These are phyloP conservation scores for Astrothelium subdiscretum DNA, from an alignment of 495 filamentous ascomycete genomes.

Conservation along the genomic window DNA sequence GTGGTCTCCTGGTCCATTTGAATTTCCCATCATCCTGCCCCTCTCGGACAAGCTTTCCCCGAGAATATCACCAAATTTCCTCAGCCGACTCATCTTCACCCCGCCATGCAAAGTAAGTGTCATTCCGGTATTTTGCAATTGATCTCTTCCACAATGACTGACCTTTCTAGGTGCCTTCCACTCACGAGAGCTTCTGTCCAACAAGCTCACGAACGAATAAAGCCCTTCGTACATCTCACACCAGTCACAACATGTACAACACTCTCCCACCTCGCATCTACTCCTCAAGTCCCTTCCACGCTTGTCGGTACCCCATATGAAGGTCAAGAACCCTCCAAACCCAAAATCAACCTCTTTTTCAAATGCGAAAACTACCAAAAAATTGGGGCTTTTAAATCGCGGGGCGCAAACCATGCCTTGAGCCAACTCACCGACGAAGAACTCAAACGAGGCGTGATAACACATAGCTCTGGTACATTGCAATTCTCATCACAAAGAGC, in stretches of 20 bases:
- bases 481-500: background rate
- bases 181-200: slow-evolving; percentile 59
- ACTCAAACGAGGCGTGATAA: slow-evolving; percentile 58
- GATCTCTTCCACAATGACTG: slow-evolving; percentile 18
- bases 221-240: slow-evolving; percentile 67
- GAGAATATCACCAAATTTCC: background rate
- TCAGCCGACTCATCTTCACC: background rate
- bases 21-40: background rate
- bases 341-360: slow-evolving; percentile 71
- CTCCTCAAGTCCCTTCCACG: slow-evolving; percentile 44
- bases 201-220: slow-evolving; percentile 60
- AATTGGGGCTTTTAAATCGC: slow-evolving; percentile 85
- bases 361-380: slow-evolving; percentile 94
- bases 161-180: slow-evolving; percentile 37
- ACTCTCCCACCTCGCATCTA: slow-evolving; percentile 62
- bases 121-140: background rate
- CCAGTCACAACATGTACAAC: slow-evolving; percentile 69
- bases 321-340: slow-evolving; percentile 45
- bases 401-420: slow-evolving; percentile 85
- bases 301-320: slow-evolving; percentile 47
- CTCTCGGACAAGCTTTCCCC: background rate
- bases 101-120: background rate
- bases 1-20: no score
- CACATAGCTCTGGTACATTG: slow-evolving; percentile 70
- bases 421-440: slow-evolving; percentile 54